Conservation (phyloP, 108 stramenopile species). For the Nitzschia inconspicua region DNA sequence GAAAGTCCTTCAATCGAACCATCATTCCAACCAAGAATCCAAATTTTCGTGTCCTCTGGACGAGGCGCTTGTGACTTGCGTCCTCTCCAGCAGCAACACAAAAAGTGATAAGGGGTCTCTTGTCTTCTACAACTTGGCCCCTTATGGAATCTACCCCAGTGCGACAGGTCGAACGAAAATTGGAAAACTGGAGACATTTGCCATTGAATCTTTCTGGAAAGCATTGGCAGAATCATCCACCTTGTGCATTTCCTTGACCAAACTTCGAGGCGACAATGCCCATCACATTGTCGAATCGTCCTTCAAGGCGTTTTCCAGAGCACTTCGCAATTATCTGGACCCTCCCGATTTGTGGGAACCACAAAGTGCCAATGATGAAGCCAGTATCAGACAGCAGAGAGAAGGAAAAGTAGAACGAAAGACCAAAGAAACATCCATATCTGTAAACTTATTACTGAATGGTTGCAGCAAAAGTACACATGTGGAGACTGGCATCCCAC, state of each 20-base stretch:
- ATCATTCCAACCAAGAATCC: background rate
- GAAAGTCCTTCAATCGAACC: conserved; percentile 1
- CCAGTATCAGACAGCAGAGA: conserved; percentile 44
- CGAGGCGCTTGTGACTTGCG: conserved; percentile 77
- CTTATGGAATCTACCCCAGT: conserved; percentile 75
- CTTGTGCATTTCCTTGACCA: conserved; percentile 45
- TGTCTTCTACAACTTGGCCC: conserved; percentile 45
- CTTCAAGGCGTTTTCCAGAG: conserved; percentile 84
- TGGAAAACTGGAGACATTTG: conserved; percentile 51
- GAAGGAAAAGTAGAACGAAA: conserved; percentile 49
- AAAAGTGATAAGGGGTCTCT: conserved; percentile 28
- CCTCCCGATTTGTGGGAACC: conserved; percentile 43
- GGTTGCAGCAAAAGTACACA: conserved; percentile 18
- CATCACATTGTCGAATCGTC: conserved; percentile 82
- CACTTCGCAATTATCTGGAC: conserved; percentile 71
- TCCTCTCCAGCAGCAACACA: conserved; percentile 9
- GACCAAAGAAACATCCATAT: conserved; percentile 86
- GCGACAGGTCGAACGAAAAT: conserved; percentile 56
- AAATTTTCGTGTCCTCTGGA: conserved; percentile 81
- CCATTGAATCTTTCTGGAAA: conserved; percentile 51
- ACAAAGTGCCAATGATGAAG: conserved; percentile 36
- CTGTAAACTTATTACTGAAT: conserved; percentile 48
- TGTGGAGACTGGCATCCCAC: conserved; percentile 79
- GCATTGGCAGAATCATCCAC: conserved; percentile 48
- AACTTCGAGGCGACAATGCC: conserved; percentile 78